phyloP scores from a whole-genome alignment of 1,284 basidiomycete species.

The Pseudozyma thailandica region DNA sequence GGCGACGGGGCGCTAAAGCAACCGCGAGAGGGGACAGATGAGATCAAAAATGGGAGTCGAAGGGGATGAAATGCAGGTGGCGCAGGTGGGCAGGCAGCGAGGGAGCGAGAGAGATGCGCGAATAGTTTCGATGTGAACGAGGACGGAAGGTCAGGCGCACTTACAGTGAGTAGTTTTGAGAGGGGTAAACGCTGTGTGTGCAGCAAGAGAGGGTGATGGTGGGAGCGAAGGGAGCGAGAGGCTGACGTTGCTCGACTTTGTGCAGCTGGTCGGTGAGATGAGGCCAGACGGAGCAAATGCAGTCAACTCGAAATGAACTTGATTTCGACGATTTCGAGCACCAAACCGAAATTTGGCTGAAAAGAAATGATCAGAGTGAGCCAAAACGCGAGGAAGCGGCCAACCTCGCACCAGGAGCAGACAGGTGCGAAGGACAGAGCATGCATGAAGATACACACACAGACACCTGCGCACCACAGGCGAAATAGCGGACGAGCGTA shows the following conservation, averaged over 20 bases:
- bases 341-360: too few relatives aligned
- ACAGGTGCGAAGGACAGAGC: too few relatives aligned
- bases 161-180: conserved; percentile 10
- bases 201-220: conserved; percentile 18
- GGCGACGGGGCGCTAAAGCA: conserved; percentile 6
- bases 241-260: conserved; percentile 17
- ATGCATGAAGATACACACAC: too few relatives aligned
- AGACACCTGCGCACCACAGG: too few relatives aligned
- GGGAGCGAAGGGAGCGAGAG: conserved; percentile 21
- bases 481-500: too few relatives aligned
- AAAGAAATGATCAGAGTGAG: too few relatives aligned
- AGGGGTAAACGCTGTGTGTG: conserved; percentile 3
- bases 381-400: too few relatives aligned
- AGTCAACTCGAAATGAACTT: background rate
- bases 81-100: conserved; percentile 8
- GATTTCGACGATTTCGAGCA: too few relatives aligned
- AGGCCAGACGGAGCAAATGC: background rate
- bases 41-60: conserved; percentile 6
- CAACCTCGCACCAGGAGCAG: too few relatives aligned
- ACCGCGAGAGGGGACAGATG: background rate
- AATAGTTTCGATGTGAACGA: background rate
- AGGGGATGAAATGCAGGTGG: conserved; percentile 9
- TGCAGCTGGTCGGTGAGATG: conserved; percentile 16
- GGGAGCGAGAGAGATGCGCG: background rate
- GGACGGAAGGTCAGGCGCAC: background rate